Evolutionary conservation across 1,284 basidiomycete species (phyloP).

Genomic region (Baeospora myosura): DNA sequence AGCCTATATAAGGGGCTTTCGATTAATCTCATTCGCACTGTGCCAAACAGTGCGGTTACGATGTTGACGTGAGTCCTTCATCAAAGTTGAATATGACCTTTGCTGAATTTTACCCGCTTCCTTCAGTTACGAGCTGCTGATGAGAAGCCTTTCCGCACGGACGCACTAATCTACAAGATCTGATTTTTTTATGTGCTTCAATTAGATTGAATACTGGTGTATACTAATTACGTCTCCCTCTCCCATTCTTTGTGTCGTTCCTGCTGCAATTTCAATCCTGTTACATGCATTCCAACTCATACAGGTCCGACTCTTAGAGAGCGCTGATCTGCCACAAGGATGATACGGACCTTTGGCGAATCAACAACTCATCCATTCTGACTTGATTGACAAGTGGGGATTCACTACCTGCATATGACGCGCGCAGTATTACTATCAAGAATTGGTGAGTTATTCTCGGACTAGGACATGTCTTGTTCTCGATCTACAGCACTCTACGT

Average conservation of each 20-base stretch:
- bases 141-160: constrained; percentile 5
- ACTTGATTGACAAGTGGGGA: no score
- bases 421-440: no score
- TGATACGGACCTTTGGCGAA: no score
- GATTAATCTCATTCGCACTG: constrained; percentile 85
- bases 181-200: not conserved
- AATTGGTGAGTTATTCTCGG: no score
- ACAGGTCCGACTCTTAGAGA: no score
- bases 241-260: not conserved
- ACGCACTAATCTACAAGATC: not conserved
- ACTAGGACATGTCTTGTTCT: no score
- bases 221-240: not conserved
- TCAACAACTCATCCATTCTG: no score
- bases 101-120: not conserved
- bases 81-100: constrained; percentile 1
- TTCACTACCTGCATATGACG: no score
- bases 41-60: constrained; percentile 90
- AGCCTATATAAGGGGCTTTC: constrained; percentile 87
- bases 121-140: constrained; percentile 4
- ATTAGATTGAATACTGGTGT: not conserved
- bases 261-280: not conserved
- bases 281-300: no score
- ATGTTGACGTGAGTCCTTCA: constrained; percentile 77
- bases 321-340: no score
- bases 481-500: no score